Conservation (phyloP, 2,329 filamentous ascomycete species). For the Helicocarpus griseus region DNA sequence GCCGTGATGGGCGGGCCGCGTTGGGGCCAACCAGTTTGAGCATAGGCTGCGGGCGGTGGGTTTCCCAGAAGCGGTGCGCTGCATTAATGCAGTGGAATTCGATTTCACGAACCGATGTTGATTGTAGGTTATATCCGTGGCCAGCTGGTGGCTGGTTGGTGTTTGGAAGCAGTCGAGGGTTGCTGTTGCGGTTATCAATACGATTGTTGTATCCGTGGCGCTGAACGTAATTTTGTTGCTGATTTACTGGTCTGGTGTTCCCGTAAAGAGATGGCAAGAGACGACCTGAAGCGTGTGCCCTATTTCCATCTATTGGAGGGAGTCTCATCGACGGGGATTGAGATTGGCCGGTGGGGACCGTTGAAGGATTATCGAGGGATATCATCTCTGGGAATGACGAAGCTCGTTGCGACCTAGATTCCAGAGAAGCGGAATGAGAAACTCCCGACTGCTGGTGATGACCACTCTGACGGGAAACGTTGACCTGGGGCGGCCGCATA, state of each 20-base stretch:
- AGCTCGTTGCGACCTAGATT: background rate
- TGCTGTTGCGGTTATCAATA: background rate
- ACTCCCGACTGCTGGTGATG: background rate
- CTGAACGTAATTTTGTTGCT: background rate
- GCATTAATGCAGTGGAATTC: slow-evolving; percentile 2
- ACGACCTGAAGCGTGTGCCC: background rate
- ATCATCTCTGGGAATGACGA: too few species aligned
- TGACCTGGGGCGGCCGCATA: background rate
- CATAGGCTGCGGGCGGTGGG: background rate
- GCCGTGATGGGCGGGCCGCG: background rate
- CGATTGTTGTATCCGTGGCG: background rate
- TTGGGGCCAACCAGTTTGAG: background rate
- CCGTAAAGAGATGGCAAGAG: background rate
- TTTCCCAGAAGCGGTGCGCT: slow-evolving; percentile 3
- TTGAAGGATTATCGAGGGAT: background rate
- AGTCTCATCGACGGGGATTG: background rate
- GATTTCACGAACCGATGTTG: background rate
- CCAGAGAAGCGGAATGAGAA: background rate
- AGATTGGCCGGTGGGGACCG: background rate
- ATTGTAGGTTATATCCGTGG: background rate
- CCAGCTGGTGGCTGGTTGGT: background rate
- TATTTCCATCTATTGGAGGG: background rate
- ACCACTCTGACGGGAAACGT: background rate
- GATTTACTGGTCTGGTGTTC: background rate
- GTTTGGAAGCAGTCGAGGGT: background rate